Percentiles rank a stretch among this genome's conserved stretches.
phyloP scores from a whole-genome alignment of 129 eudicot species.

The Flaveria ramosissima region DNA sequence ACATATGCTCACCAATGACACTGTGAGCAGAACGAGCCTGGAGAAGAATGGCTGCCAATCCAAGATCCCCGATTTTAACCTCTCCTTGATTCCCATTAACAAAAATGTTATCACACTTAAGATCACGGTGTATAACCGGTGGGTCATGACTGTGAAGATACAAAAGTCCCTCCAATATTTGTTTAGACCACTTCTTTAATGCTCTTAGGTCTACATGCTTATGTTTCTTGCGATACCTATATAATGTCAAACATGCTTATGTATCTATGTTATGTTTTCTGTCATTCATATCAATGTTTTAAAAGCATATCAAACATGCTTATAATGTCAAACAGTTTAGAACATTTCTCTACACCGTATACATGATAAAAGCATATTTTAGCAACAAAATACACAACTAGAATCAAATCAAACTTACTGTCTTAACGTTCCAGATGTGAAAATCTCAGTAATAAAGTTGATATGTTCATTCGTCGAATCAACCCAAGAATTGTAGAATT shows the following conservation, averaged over 20 bases:
- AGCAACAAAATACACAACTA: neutral
- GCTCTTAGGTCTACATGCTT: constrained; percentile 95
- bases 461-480: constrained; percentile 77
- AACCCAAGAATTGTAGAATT: constrained; percentile 89
- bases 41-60: constrained; percentile 85
- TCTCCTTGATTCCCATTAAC: constrained; percentile 98
- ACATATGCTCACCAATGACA: constrained; percentile 69
- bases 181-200: constrained; percentile 95
- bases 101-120: constrained; percentile 95
- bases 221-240: constrained; percentile 90
- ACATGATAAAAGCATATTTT: too few species aligned
- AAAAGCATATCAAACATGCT: too few species aligned
- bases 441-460: constrained; percentile 95
- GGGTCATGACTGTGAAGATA: constrained; percentile 99
- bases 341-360: too few species aligned
- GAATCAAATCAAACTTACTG: constrained; percentile 58
- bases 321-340: too few species aligned
- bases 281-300: neutral
- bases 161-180: constrained; percentile 89
- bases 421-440: constrained; percentile 89
- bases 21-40: constrained; percentile 95
- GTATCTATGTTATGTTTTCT: neutral
- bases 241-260: neutral
- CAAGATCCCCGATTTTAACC: constrained; percentile 95
- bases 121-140: constrained; percentile 94